phyloP scores from a whole-genome alignment of 768 basidiomycete species.

The Suillus subaureus region DNA sequence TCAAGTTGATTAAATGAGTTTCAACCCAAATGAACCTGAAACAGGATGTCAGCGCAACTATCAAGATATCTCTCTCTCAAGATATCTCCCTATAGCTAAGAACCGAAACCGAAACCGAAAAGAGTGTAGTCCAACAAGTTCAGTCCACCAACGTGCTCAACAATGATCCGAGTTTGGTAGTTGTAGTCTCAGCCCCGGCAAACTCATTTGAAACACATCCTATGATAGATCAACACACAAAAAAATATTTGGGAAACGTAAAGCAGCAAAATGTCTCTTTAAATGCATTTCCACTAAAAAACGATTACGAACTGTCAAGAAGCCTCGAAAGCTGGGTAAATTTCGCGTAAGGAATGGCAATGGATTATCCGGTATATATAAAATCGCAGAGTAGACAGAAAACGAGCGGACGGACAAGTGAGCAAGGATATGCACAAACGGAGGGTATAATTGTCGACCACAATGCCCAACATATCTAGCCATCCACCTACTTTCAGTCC shows the following conservation, averaged over 20 bases:
- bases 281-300: constrained; percentile 13
- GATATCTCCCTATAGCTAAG: neutral
- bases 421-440: constrained; percentile 35
- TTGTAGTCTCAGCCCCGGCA: neutral
- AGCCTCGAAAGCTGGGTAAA: constrained; percentile 34
- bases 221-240: neutral
- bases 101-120: neutral
- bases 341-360: constrained; percentile 35
- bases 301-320: constrained; percentile 22
- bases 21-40: neutral
- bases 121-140: neutral
- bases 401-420: constrained; percentile 39
- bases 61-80: neutral
- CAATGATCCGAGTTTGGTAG: constrained; percentile 1
- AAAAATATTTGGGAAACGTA: neutral
- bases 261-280: constrained; percentile 4
- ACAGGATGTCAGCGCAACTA: neutral
- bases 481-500: constrained; percentile 45
- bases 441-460: constrained; percentile 37
- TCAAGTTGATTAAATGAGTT: neutral
- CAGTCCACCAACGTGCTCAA: neutral
- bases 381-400: constrained; percentile 35
- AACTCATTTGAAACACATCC: neutral
- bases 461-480: constrained; percentile 25
- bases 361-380: constrained; percentile 38